Conservation (phyloP, 495 filamentous ascomycete species). For the Lichina pygmaea region DNA sequence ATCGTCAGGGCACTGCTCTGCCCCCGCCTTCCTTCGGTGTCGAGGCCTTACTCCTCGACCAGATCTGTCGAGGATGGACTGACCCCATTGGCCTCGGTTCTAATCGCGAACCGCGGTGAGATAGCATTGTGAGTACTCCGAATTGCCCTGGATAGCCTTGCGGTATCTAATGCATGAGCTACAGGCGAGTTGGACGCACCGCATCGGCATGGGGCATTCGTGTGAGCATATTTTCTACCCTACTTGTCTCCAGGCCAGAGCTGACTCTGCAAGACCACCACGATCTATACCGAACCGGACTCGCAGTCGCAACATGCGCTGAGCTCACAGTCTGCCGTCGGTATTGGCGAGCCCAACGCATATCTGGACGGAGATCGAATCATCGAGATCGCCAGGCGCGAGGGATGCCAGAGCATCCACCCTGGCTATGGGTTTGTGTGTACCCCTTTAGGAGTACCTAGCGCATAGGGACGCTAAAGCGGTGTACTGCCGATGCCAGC, state of each 20-base stretch:
- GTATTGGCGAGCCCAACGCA: slow-evolving; percentile 50
- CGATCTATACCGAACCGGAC: slow-evolving; percentile 86
- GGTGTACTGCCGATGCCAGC: slow-evolving; percentile 4
- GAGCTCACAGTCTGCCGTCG: slow-evolving; percentile 54
- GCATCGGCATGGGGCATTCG: slow-evolving; percentile 71
- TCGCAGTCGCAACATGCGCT: slow-evolving; percentile 66
- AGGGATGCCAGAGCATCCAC: slow-evolving; percentile 75
- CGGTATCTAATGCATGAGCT: not conserved
- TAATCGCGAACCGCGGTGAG: slow-evolving; percentile 93
- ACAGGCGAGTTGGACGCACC: slow-evolving; percentile 58
- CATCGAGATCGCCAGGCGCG: slow-evolving; percentile 56
- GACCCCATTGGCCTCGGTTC: slow-evolving; percentile 46
- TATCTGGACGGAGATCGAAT: slow-evolving; percentile 89
- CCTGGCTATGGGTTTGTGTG: slow-evolving; percentile 87
- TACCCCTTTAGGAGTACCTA: slow-evolving; percentile 1
- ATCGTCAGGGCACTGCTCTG: too few species aligned
- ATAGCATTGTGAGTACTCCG: slow-evolving; percentile 45
- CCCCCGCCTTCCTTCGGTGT: too few species aligned
- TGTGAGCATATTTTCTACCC: not conserved
- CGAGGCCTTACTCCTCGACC: not conserved
- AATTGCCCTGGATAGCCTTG: not conserved
- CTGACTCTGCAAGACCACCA: slow-evolving; percentile 29
- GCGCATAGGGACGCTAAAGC: not conserved
- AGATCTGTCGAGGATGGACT: not conserved
- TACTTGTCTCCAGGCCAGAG: not conserved